Evolutionary conservation across 2,329 filamentous ascomycete species (phyloP), one percentile per base, ranked within the genome.

Genomic region (Colletotrichum filicis): DNA sequence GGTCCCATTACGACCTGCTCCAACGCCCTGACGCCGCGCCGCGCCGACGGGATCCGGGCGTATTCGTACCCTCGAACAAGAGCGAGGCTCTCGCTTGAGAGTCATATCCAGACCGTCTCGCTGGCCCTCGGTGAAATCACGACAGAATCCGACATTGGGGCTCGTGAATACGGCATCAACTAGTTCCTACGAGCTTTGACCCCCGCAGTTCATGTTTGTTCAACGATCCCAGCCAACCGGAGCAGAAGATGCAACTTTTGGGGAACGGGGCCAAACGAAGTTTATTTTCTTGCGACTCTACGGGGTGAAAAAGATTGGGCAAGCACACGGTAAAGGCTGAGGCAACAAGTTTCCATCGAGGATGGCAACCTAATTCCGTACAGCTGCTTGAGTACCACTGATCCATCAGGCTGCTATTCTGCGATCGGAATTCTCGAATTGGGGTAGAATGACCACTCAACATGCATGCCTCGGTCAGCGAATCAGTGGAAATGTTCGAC

Each of bases 1-100:
- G 30, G 30, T 68, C 53, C 14, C 53, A 60, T 32, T 42, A 42
- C 37, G 26, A 53, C 42, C 59, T 46, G 59, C n/a, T 37, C 49
- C 37, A 37, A 62, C 30, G 66, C 65, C 42, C 26, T 68, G 66
- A 63, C 64, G 37, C 69, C 65, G 69, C 35, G 65, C 65, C 69
- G 58, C 49, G 35, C 60, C 59, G 66, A 55, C 55, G 55, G 24
- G 55, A 58, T 60, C 63, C 61, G 57, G 56, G 68, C 63, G 49
- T 52, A 35, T 57, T 67, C 22, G 30, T 55, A 60, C 32, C 42
- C 42, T 55, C 61, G 49, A 26, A 70, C 53, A 28, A 16, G 30
- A 55, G 28, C 22, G 37, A 42, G 24, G 30, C 49, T 59, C 49
- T 59, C 11, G 4, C 9, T 12, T n/a, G 46, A 19, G 16, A 53